These are phyloP conservation scores for Aaosphaeria pasadenensis DNA, from an alignment of 2,329 filamentous ascomycete species.

Conservation along the genomic window DNA sequence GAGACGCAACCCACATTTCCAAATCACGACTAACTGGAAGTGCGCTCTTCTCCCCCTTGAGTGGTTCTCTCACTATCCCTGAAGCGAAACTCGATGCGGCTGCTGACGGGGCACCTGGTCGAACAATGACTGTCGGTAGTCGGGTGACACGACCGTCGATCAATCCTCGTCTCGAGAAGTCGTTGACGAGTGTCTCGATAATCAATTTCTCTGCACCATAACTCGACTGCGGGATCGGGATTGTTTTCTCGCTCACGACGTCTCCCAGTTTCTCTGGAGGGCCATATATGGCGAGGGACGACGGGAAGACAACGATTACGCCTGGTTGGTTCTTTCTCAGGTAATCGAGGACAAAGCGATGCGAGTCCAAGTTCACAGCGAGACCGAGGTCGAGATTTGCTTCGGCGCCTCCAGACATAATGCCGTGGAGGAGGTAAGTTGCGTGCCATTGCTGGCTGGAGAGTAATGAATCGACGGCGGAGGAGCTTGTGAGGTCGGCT, in stretches of 20 bases:
- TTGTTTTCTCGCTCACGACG: constrained; percentile 20
- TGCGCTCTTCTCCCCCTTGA: constrained; percentile 49
- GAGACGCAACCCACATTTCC: constrained; percentile 55
- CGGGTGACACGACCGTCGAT: constrained; percentile 56
- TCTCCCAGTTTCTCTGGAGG: constrained; percentile 38
- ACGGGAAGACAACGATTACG: constrained; percentile 55
- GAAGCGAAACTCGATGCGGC: constrained; percentile 60
- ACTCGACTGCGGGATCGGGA: constrained; percentile 57
- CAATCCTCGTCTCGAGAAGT: constrained; percentile 55
- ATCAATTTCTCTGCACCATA: constrained; percentile 61
- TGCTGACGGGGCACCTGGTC: constrained; percentile 55
- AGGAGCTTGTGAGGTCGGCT: constrained; percentile 8
- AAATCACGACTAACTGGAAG: constrained; percentile 48
- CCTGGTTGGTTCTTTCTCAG: constrained; percentile 48
- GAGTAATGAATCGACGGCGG: constrained; percentile 1
- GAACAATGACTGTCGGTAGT: constrained; percentile 59
- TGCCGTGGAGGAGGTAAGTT: constrained; percentile 58
- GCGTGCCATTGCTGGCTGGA: constrained; percentile 8
- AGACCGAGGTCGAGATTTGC: constrained; percentile 56
- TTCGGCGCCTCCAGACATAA: constrained; percentile 62
- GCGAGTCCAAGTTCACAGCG: constrained; percentile 57
- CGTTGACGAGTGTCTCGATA: constrained; percentile 58
- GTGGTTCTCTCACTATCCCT: constrained; percentile 60
- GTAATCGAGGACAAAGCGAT: constrained; percentile 49
- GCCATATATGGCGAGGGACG: constrained; percentile 59